Evolutionary conservation across 2,329 filamentous ascomycete species (phyloP).

Genomic region (Blastomyces parvus): DNA sequence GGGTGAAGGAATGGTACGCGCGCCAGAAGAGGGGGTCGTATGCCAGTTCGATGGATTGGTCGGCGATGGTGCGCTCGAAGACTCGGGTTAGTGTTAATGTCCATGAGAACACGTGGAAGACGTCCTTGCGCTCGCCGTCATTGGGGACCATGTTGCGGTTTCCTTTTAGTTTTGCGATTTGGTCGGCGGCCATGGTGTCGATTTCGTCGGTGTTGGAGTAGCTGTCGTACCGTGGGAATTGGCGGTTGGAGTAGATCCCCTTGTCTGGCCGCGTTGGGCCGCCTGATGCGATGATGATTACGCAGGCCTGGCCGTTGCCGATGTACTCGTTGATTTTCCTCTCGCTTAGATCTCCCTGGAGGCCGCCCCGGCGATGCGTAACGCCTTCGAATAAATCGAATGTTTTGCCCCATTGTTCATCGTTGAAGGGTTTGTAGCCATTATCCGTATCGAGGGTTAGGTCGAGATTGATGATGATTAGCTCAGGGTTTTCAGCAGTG

Average conservation of each 20-base stretch:
- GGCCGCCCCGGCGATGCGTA: slow-evolving; percentile 32
- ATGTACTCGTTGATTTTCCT: slow-evolving; percentile 31
- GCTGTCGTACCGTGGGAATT: slow-evolving; percentile 28
- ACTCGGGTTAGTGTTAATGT: slow-evolving; percentile 12
- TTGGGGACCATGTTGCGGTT: slow-evolving; percentile 11
- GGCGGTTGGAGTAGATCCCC: slow-evolving; percentile 27
- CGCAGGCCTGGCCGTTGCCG: slow-evolving; percentile 24
- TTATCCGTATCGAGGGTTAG: slow-evolving; percentile 38
- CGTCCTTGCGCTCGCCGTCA: slow-evolving; percentile 8
- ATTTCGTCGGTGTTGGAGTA: slow-evolving; percentile 27
- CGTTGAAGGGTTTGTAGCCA: slow-evolving; percentile 30
- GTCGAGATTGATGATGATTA: slow-evolving; percentile 41
- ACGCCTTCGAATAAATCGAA: slow-evolving; percentile 36
- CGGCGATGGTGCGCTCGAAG: slow-evolving; percentile 9
- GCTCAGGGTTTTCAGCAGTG: slow-evolving; percentile 36
- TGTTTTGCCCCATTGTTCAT: slow-evolving; percentile 35
- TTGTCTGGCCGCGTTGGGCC: slow-evolving; percentile 24
- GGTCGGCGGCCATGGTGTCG: slow-evolving; percentile 27
- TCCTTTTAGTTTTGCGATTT: slow-evolving; percentile 27
- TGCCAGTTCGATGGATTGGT: slow-evolving; percentile 9
- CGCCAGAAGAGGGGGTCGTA: slow-evolving; percentile 12
- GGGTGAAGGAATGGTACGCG: slow-evolving; percentile 10
- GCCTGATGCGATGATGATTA: slow-evolving; percentile 27
- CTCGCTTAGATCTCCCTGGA: slow-evolving; percentile 25
- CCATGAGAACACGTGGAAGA: slow-evolving; percentile 16